Conservation (phyloP, 1,284 basidiomycete genomes). For the Amylostereum chailletii region DNA sequence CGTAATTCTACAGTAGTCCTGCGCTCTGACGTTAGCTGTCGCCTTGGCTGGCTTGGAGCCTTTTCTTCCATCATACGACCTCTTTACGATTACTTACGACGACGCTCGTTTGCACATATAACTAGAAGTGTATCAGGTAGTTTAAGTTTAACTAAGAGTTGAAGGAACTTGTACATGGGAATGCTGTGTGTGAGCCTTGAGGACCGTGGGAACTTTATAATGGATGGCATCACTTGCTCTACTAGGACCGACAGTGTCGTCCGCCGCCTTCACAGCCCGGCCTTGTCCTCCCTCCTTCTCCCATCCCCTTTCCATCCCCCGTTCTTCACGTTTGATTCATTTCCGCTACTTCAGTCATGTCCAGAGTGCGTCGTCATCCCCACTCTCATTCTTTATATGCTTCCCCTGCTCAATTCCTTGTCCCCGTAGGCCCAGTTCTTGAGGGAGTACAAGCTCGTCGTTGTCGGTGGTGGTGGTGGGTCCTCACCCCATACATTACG, state of each 20-base stretch:
- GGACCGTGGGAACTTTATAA: too few species aligned
- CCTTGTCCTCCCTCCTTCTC: background rate
- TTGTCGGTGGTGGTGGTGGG: slow-evolving; percentile 94
- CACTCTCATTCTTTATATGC: background rate
- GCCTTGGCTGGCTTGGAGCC: too few species aligned
- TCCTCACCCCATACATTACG: slow-evolving; percentile 11
- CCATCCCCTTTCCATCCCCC: background rate
- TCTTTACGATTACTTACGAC: too few species aligned
- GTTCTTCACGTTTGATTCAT: slow-evolving; percentile 9
- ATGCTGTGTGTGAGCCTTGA: too few species aligned
- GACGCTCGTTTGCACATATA: too few species aligned
- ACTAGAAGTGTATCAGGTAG: too few species aligned
- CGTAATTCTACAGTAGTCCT: too few species aligned
- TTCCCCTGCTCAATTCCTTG: slow-evolving; percentile 1
- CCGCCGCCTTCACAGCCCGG: too few species aligned
- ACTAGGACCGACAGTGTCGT: background rate
- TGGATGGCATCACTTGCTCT: background rate
- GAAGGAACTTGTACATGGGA: too few species aligned
- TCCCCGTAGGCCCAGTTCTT: slow-evolving; percentile 75
- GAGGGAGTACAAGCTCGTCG: slow-evolving; percentile 94
- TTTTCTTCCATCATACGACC: too few species aligned
- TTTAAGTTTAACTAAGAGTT: too few species aligned
- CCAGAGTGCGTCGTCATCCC: slow-evolving; percentile 17
- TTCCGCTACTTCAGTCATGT: slow-evolving; percentile 17
- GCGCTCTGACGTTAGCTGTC: too few species aligned